A percentile compares a stretch with the other conserved stretches of the same genome.
These are phyloP conservation scores for Plasmopara viticola DNA, from an alignment of 352 stramenopile species.

Conservation along the genomic window DNA sequence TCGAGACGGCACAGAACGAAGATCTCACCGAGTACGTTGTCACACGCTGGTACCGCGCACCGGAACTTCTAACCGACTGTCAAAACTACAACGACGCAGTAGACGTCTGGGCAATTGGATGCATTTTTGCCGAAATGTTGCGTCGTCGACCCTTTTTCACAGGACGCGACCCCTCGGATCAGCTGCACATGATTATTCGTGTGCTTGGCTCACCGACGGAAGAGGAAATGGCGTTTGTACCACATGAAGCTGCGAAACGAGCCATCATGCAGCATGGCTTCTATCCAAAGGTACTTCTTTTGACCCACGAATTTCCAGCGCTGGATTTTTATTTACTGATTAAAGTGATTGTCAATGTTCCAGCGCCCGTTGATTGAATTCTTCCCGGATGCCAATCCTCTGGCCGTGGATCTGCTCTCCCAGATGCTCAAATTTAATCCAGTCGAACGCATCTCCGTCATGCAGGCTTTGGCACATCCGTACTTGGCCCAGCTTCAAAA, in stretches of 20 bases:
- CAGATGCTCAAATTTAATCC: conserved; percentile 93
- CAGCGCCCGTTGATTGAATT: conserved; percentile 73
- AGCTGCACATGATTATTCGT: conserved; percentile 82
- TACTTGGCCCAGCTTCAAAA: conserved; percentile 90
- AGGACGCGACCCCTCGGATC: conserved; percentile 70
- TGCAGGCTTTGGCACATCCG: conserved; percentile 86
- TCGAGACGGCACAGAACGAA: conserved; percentile 79
- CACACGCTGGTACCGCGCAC: conserved; percentile 89
- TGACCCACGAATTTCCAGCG: background rate
- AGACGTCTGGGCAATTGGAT: conserved; percentile 96
- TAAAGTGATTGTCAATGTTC: conserved; percentile 2
- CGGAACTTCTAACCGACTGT: conserved; percentile 86
- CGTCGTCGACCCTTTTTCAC: conserved; percentile 90
- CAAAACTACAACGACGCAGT: conserved; percentile 96
- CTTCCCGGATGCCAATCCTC: conserved; percentile 76
- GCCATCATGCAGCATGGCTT: conserved; percentile 79
- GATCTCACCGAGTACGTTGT: conserved; percentile 90
- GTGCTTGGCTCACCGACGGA: conserved; percentile 92
- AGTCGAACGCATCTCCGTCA: conserved; percentile 88
- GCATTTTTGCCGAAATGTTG: conserved; percentile 99
- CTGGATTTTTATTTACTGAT: background rate
- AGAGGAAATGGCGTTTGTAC: conserved; percentile 96
- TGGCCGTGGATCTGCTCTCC: conserved; percentile 84
- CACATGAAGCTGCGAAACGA: conserved; percentile 85
- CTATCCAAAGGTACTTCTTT: conserved; percentile 59